Evolutionary conservation across 768 basidiomycete genomes (phyloP).

Genomic region (Phaeolepiota aurea): DNA sequence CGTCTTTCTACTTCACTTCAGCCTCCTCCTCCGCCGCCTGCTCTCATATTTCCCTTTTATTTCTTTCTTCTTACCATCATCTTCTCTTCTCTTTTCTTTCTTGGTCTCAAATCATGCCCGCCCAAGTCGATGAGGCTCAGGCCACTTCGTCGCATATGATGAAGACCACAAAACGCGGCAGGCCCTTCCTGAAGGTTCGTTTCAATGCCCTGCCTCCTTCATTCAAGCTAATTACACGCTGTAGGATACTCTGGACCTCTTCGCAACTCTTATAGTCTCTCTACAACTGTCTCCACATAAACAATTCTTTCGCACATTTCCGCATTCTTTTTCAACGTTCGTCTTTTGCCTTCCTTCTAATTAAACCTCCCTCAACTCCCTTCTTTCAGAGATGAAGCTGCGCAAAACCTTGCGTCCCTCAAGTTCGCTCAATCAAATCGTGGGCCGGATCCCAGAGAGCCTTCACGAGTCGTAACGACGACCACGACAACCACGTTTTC

Average conservation of each 20-base stretch:
- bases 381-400: slow-evolving; percentile 84
- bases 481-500: slow-evolving; percentile 99
- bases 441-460: slow-evolving; percentile 96
- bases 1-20: slow-evolving; percentile 32
- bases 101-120: slow-evolving; percentile 25
- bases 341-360: slow-evolving; percentile 21
- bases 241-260: slow-evolving; percentile 96
- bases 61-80: slow-evolving; percentile 52
- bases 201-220: slow-evolving; percentile 7
- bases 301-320: slow-evolving; percentile 92
- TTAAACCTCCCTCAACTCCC: slow-evolving; percentile 6
- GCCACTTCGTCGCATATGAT: slow-evolving; percentile 88
- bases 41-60: slow-evolving; percentile 42
- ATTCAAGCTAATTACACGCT: slow-evolving; percentile 1
- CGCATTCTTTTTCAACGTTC: slow-evolving; percentile 93
- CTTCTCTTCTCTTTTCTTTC: slow-evolving; percentile 22
- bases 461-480: slow-evolving; percentile 95
- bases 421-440: slow-evolving; percentile 99
- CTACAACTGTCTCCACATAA: slow-evolving; percentile 84
- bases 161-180: slow-evolving; percentile 95
- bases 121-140: slow-evolving; percentile 35
- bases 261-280: slow-evolving; percentile 93
- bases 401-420: slow-evolving; percentile 84
- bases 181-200: slow-evolving; percentile 84
- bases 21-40: slow-evolving; percentile 31